phyloP scores from a whole-genome alignment of 371 early-diverging fungal species.

The Dentiscutata heterogama region DNA sequence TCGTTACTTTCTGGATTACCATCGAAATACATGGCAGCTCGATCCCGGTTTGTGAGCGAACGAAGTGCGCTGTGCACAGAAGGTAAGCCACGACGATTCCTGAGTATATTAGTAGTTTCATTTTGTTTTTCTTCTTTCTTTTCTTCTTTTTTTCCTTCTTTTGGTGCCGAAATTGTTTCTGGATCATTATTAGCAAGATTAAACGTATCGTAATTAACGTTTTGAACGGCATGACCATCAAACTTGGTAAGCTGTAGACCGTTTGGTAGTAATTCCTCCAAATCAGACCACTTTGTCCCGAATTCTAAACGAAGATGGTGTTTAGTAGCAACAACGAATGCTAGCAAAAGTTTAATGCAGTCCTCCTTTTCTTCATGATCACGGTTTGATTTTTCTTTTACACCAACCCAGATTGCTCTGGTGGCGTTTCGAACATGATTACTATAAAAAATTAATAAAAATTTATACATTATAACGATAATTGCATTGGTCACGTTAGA shows the following conservation, averaged over 20 bases:
- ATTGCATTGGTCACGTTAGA: slow-evolving; percentile 69
- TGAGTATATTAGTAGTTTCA: background rate
- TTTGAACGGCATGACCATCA: slow-evolving; percentile 47
- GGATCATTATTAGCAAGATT: too few species aligned
- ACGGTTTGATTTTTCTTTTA: slow-evolving; percentile 57
- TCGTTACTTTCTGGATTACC: background rate
- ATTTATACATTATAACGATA: slow-evolving; percentile 62
- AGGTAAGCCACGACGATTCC: slow-evolving; percentile 25
- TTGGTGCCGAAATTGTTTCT: slow-evolving; percentile 26
- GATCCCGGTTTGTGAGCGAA: slow-evolving; percentile 35
- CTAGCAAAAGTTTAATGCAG: slow-evolving; percentile 75
- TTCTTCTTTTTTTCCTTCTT: slow-evolving; percentile 44
- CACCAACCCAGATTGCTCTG: slow-evolving; percentile 71
- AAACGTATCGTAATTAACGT: background rate
- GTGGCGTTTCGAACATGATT: slow-evolving; percentile 72
- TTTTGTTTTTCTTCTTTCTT: slow-evolving; percentile 43
- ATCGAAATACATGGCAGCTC: background rate
- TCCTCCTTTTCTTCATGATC: slow-evolving; percentile 72
- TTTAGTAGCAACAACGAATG: slow-evolving; percentile 74
- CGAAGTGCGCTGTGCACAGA: background rate
- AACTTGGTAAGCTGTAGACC: slow-evolving; percentile 41
- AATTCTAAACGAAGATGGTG: slow-evolving; percentile 79
- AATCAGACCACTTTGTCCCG: slow-evolving; percentile 66
- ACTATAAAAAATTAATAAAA: slow-evolving; percentile 51
- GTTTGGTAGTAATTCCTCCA: slow-evolving; percentile 61